phyloP scores from a whole-genome alignment of 2,329 filamentous ascomycete genomes.

The Aspergillus tanneri region DNA sequence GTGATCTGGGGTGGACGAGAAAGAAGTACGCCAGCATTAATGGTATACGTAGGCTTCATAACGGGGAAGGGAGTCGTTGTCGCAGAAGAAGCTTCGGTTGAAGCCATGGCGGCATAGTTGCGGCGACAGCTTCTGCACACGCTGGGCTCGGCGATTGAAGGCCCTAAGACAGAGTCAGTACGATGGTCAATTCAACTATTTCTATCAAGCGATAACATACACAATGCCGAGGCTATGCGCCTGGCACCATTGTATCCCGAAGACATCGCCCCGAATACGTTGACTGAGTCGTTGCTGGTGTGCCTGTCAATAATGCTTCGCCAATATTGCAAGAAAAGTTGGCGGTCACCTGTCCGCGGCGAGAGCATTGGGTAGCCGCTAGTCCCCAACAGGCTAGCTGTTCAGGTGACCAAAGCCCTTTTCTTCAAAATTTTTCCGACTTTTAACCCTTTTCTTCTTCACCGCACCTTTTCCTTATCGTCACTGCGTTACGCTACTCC shows the following conservation, averaged over 20 bases:
- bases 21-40: slow-evolving; percentile 72
- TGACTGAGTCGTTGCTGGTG: slow-evolving; percentile 18
- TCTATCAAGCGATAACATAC: slow-evolving; percentile 29
- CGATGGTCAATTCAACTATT: slow-evolving; percentile 14
- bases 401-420: slow-evolving; percentile 25
- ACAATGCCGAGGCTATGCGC: slow-evolving; percentile 40
- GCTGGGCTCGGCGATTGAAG: slow-evolving; percentile 39
- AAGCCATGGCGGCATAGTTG: slow-evolving; percentile 41
- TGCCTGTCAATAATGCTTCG: slow-evolving; percentile 18
- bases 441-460: slow-evolving; percentile 45
- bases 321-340: slow-evolving; percentile 39
- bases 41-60: slow-evolving; percentile 43
- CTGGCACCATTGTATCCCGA: slow-evolving; percentile 43
- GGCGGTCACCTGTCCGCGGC: slow-evolving; percentile 37
- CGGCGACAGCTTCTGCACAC: slow-evolving; percentile 47
- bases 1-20: slow-evolving; percentile 87
- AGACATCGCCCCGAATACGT: slow-evolving; percentile 38
- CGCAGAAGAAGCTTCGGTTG: slow-evolving; percentile 29
- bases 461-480: slow-evolving; percentile 89
- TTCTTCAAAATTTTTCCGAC: slow-evolving; percentile 21
- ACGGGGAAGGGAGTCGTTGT: slow-evolving; percentile 27
- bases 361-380: slow-evolving; percentile 20
- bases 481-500: slow-evolving; percentile 68
- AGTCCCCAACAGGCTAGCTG: slow-evolving; percentile 27
- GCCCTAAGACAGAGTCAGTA: too few relatives aligned